Percentiles rank a stretch among this genome's conserved stretches.
Evolutionary conservation across 805 yeast genomes (phyloP).

Genomic region (Sugiyamaella americana): DNA sequence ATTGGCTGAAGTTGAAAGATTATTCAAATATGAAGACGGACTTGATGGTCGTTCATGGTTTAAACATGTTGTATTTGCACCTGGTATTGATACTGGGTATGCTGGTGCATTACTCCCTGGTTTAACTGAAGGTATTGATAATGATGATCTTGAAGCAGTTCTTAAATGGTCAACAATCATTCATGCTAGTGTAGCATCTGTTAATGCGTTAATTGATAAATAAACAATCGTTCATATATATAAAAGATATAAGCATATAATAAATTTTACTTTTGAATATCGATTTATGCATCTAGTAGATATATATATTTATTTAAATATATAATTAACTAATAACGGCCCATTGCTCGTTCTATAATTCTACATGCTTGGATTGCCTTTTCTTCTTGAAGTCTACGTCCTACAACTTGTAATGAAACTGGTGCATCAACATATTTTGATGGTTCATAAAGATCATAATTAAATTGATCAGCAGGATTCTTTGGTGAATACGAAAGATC

Average conservation of each 20-base stretch:
- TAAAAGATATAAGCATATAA: not conserved
- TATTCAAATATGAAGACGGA: constrained; percentile 43
- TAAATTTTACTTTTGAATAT: too few relatives aligned
- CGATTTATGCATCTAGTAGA: not conserved
- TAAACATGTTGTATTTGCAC: constrained; percentile 53
- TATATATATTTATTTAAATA: not conserved
- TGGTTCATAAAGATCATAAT: constrained; percentile 1
- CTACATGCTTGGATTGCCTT: constrained; percentile 42
- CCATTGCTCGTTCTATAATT: constrained; percentile 34
- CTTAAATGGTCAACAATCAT: constrained; percentile 37
- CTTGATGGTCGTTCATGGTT: constrained; percentile 49
- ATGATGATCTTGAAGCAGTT: constrained; percentile 34
- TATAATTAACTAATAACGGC: constrained; percentile 2
- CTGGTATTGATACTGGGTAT: constrained; percentile 56
- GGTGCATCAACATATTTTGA: not conserved
- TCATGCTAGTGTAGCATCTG: not conserved
- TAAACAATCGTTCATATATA: not conserved
- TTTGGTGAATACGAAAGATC: constrained; percentile 1
- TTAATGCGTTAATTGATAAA: not conserved
- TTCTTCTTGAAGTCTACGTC: constrained; percentile 1
- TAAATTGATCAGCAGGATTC: not conserved
- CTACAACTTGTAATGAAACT: constrained; percentile 3
- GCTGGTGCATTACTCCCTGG: constrained; percentile 56
- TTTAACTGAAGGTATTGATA: constrained; percentile 49
- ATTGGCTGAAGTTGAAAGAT: constrained; percentile 40